Conservation (phyloP, 2,329 filamentous ascomycete species). For the Pseudophaeomoniella oleicola region DNA sequence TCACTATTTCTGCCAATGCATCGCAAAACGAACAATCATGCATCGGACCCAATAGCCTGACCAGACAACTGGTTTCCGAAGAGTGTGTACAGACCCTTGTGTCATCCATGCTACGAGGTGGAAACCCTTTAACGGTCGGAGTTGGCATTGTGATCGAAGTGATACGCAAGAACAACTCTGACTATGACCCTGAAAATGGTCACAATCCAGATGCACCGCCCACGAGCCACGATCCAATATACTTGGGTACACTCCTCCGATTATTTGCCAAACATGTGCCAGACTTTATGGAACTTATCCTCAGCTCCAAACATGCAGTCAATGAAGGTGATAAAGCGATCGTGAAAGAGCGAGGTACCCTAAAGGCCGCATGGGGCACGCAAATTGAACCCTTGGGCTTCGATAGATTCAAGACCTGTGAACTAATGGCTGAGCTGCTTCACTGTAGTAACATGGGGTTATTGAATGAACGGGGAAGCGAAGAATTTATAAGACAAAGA, state of each 20-base stretch:
- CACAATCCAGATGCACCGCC: constrained; percentile 65
- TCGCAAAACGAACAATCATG: constrained; percentile 98
- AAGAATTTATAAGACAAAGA: constrained; percentile 66
- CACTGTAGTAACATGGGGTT: constrained; percentile 99
- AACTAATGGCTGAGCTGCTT: constrained; percentile 91
- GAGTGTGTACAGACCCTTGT: constrained; percentile 75
- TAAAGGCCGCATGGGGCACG: constrained; percentile 78
- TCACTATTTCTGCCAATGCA: constrained; percentile 95
- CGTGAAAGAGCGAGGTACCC: constrained; percentile 55
- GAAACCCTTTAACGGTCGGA: constrained; percentile 87
- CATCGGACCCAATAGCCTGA: constrained; percentile 93
- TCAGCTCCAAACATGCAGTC: constrained; percentile 51
- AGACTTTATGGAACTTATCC: constrained; percentile 82
- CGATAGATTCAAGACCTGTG: constrained; percentile 96
- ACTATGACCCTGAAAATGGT: constrained; percentile 89
- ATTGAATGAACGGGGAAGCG: constrained; percentile 79
- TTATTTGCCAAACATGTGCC: constrained; percentile 84
- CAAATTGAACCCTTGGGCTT: constrained; percentile 91
- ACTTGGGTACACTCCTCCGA: constrained; percentile 76
- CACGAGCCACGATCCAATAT: constrained; percentile 83
- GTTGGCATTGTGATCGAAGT: constrained; percentile 97
- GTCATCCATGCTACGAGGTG: constrained; percentile 78
- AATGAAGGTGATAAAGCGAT: constrained; percentile 40
- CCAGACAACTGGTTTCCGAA: constrained; percentile 81
- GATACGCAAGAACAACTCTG: constrained; percentile 97